A percentile compares a stretch with the other conserved stretches of the same genome.
phyloP scores from a whole-genome alignment of 495 filamentous ascomycete genomes.

The Aspergillus wentii region DNA sequence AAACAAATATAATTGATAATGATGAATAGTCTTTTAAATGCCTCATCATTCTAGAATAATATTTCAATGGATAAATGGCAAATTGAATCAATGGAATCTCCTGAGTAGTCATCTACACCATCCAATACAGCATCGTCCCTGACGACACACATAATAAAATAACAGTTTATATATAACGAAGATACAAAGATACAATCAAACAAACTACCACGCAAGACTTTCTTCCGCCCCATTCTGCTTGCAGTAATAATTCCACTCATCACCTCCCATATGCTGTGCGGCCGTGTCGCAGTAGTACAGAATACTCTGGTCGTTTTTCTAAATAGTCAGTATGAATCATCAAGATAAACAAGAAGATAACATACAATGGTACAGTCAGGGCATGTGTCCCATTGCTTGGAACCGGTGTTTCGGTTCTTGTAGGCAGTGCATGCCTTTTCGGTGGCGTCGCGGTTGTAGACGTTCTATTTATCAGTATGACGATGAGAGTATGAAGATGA shows the following conservation, averaged over 20 bases:
- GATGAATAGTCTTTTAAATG: too few species aligned
- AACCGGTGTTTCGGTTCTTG: constrained; percentile 18
- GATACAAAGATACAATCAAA: too few species aligned
- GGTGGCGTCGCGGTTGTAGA: constrained; percentile 12
- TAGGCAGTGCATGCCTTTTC: constrained; percentile 15
- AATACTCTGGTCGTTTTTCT: constrained; percentile 7
- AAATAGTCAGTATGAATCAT: too few species aligned
- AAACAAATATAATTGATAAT: too few species aligned
- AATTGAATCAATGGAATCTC: too few species aligned
- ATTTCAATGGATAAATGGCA: too few species aligned
- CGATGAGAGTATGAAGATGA: neutral
- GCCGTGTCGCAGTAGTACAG: constrained; percentile 15
- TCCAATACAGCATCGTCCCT: too few species aligned
- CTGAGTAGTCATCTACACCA: too few species aligned
- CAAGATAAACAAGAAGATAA: too few species aligned
- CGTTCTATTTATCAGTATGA: constrained; percentile 5
- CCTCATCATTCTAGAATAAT: too few species aligned
- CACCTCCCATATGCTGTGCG: constrained; percentile 13
- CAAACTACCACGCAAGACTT: constrained; percentile 14
- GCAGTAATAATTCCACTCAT: constrained; percentile 14
- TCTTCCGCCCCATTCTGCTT: constrained; percentile 9
- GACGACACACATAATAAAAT: too few species aligned
- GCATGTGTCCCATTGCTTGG: constrained; percentile 18
- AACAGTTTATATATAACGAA: too few species aligned
- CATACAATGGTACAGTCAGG: constrained; percentile 20